Base-by-base conservation (phyloP, 768 basidiomycete species). In the Phylloporus scabripes region DNA sequence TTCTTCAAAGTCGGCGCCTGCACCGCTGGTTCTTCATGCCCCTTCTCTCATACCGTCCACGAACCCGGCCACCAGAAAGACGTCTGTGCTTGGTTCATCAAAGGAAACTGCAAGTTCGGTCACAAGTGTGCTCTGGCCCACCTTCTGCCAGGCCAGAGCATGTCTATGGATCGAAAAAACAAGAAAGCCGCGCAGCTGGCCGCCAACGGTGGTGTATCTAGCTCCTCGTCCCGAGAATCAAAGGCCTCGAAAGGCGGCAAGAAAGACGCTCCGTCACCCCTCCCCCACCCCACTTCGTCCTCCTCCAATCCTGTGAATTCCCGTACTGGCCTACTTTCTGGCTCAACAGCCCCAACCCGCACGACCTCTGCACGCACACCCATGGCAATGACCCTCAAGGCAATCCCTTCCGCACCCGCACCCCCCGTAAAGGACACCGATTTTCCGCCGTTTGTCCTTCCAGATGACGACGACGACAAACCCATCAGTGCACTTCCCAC, bases 91-190 rank as follows among this genome's bases (percentile, higher is more conserved):
- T 92, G 90, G 90, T 92, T 87, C 60, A 79, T 95, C 54, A 98
- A 97, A 70, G 94, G 95, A 0, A 94, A 89, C 68, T 86, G 84
- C 74, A 84, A 83, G 63, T 86, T 86, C 55, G 85, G 76, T 6
- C 82, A 74, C 59, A 76, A 97, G 65, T 94, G 95, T 59, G 95
- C 95, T 3, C 80, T 98, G 33, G 93, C 93, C 1, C 95, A 98
- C 64, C 76, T 99, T 46, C 76, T 93, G 7, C 95, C 95, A 1
- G 95, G 94, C 8, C 92, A 98, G 71, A 85, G 78, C 61, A 87
- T 94, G 82, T 79, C 85, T 7, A 94, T 95, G 90, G 95, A 98
- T 62, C 74, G 93, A 58, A 95, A 96, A 78, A 97, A 98, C 74
- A 97, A 97, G 74, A 91, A 91, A 64, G 83, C 87, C 12, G 90